Base-by-base conservation (phyloP, 371 early-diverging fungal genomes). In the Mucor racemosus region DNA sequence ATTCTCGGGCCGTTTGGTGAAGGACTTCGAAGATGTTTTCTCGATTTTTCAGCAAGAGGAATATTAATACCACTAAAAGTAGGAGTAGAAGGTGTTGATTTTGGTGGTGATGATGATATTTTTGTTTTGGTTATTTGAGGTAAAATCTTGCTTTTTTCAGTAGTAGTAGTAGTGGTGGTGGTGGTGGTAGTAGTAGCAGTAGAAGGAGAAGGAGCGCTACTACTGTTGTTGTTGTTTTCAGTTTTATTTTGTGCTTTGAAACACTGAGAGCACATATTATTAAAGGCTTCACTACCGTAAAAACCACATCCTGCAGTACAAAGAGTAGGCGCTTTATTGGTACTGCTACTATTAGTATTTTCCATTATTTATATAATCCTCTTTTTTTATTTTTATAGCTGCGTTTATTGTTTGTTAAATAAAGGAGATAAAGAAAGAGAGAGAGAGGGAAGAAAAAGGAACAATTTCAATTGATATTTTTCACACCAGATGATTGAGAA, bases 181-280 rank as follows among this genome's bases (percentile, higher is more conserved):
- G 41, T 58, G 33, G 58, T 58, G 41, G 55, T 15, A 46, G 60
- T 60, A 31, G 60, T 15, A 17, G 36, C 2, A 54, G 56, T 33
- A 26, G 26, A 26, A 26, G 26, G 3, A 26, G 26, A 26, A 26
- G 26, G 26, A 26, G 26, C 3, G 26, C 3, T 26, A 26, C 26
- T 26, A 26, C 26, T 26, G 26, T 26, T 26, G 26, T 26, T 26
- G 33, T 59, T 26, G 33, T 58, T 35, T 38, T 74, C 50, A 14
- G 63, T 31, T 66, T 68, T 38, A 42, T 73, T 66, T 61, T 70
- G 26, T 15, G 58, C 69, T 72, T 90, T 91, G 78, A 82, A 92
- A 79, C 94, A 94, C 72, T 91, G 88, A 11, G 92, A 92, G 79
- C 94, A 94, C 89, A 92, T 88, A 74, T 90, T 82, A 69, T 90